These are phyloP conservation scores for Phytopythium boreale DNA, from an alignment of 352 stramenopile species.

Conservation along the genomic window DNA sequence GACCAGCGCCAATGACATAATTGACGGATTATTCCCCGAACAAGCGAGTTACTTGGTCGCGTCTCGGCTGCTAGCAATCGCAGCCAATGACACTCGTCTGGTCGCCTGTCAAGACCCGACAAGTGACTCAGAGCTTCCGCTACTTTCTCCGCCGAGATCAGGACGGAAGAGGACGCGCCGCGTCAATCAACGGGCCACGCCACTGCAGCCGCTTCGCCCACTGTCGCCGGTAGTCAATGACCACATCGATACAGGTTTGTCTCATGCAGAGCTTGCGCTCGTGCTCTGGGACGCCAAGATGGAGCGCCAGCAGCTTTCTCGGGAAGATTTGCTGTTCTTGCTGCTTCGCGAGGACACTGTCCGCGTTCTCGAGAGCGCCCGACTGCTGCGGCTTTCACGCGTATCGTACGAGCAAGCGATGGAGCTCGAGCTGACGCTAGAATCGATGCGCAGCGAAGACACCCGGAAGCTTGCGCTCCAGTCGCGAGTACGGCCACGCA, in stretches of 20 bases:
- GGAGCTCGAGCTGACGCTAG: constrained; percentile 49
- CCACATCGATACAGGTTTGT: neutral
- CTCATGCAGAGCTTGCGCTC: constrained; percentile 12
- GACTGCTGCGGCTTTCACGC: constrained; percentile 26
- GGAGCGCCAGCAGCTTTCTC: constrained; percentile 21
- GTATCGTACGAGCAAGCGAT: constrained; percentile 50
- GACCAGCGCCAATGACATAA: neutral
- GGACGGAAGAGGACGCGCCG: neutral
- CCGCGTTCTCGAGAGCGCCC: constrained; percentile 37
- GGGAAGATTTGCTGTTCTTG: constrained; percentile 45
- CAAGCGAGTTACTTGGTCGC: constrained; percentile 2
- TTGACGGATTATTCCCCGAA: neutral
- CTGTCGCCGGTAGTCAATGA: neutral
- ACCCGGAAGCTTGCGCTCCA: too few relatives aligned
- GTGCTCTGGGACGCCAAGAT: constrained; percentile 69
- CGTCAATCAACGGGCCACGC: neutral
- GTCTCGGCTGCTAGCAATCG: neutral
- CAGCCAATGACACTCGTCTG: neutral
- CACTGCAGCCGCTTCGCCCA: neutral
- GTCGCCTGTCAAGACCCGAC: neutral
- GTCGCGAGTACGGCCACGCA: neutral
- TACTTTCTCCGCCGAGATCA: neutral
- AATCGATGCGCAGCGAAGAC: constrained; percentile 16
- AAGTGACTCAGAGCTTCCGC: neutral
- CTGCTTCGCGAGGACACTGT: constrained; percentile 36